Evolutionary conservation across 164 flowering plant species (phyloP), one percentile per base, ranked within the genome.

Genomic region (Buxus sempervirens): DNA sequence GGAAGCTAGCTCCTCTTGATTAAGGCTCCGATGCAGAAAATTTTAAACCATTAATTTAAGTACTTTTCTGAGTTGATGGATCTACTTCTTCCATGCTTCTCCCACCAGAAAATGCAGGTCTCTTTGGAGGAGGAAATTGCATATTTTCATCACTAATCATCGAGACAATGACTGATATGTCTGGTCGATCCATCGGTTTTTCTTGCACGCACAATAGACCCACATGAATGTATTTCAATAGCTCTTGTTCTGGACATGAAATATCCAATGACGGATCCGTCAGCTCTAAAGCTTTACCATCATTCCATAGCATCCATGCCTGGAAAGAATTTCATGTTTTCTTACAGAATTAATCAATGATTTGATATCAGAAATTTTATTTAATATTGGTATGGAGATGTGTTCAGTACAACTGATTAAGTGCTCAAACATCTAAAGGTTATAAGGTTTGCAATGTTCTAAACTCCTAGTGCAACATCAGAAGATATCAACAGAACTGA

Each of bases 231-330:
- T 60, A 32, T 19, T 15, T 55, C 32, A 66, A 15, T 0, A 66
- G 51, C 6, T 66, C 60, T n/a, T 66, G 69, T 28, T 38, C 19
- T 32, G 62, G 54, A 66, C 10, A 41, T 41, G 62, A 57, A 57
- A 14, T 53, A 23, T 23, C 69, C 62, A 66, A 20, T 6, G 62
- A 12, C 22, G 69, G 45, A 36, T 66, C 69, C 4, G 57, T 23
- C 23, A 66, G 28, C 5, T 66, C 69, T 25, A 66, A 57, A 4
- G 16, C 22, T 56, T n/a, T 66, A 19, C 62, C 69, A 32, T 36
- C 69, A 38, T 21, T 57, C 69, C 69, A 66, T 57, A 57, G 53
- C 21, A 56, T 27, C 69, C 69, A 66, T 57, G 54, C 21, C 62
- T 45, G 51, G 12, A 45, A 45, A 32, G 3, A 45, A 5, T 45